phyloP scores from a whole-genome alignment of 768 basidiomycete species.

The Hygrophoropsis aurantiaca region DNA sequence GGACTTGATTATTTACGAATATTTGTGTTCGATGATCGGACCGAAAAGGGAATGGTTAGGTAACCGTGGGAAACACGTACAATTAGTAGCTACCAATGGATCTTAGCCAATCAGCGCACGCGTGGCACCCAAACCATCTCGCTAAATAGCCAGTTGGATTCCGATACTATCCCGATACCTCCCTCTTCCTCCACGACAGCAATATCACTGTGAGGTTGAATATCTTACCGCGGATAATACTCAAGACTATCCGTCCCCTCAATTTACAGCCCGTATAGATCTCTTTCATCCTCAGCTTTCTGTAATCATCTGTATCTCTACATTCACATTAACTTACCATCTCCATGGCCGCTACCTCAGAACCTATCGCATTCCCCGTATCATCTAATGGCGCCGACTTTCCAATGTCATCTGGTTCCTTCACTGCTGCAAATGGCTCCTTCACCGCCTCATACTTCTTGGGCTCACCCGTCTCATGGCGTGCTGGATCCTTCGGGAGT shows the following conservation, averaged over 20 bases:
- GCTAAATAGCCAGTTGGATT: slow-evolving; percentile 26
- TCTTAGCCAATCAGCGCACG: slow-evolving; percentile 11
- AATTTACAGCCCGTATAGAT: neutral
- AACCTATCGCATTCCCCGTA: slow-evolving; percentile 44
- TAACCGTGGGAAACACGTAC: slow-evolving; percentile 23
- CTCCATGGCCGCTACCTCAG: slow-evolving; percentile 37
- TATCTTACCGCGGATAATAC: neutral
- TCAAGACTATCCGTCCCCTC: neutral
- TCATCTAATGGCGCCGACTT: slow-evolving; percentile 22
- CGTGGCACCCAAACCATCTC: slow-evolving; percentile 4
- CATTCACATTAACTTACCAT: slow-evolving; percentile 1
- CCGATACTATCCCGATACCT: slow-evolving; percentile 6
- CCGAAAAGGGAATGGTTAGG: slow-evolving; percentile 20
- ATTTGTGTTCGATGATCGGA: slow-evolving; percentile 26
- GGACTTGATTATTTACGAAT: slow-evolving; percentile 12
- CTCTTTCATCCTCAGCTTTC: slow-evolving; percentile 5
- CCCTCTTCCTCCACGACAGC: slow-evolving; percentile 9
- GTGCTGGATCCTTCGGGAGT: slow-evolving; percentile 62
- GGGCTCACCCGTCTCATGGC: slow-evolving; percentile 73
- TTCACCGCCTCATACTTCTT: slow-evolving; percentile 71
- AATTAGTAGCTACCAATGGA: neutral
- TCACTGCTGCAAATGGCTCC: slow-evolving; percentile 41
- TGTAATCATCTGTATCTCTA: slow-evolving; percentile 2
- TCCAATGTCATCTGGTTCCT: slow-evolving; percentile 49
- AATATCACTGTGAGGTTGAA: neutral